phyloP scores from a whole-genome alignment of 441 rosid species.

The Macaranga tanarius region DNA sequence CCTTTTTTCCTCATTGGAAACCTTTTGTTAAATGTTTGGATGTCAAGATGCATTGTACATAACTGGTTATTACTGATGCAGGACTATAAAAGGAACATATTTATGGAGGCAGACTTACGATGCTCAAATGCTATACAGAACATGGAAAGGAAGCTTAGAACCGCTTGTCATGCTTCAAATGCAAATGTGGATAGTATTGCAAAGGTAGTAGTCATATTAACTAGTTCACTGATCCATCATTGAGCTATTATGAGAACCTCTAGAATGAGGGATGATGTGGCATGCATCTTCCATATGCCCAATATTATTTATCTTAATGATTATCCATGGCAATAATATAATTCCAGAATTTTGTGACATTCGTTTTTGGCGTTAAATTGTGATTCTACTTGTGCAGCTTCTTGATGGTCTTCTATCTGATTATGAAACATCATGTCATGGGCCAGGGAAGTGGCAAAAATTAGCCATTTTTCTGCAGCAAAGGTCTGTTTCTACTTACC shows the following conservation, averaged over 20 bases:
- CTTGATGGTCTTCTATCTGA: conserved; percentile 77
- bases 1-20: neutral
- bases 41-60: neutral
- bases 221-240: neutral
- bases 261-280: neutral
- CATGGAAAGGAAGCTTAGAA: conserved; percentile 92
- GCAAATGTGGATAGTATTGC: conserved; percentile 74
- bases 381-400: conserved; percentile 48
- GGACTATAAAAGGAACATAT: conserved; percentile 80
- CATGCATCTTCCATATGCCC: neutral
- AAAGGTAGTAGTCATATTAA: conserved; percentile 47
- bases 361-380: neutral
- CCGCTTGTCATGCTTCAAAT: conserved; percentile 90
- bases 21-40: neutral
- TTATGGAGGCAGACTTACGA: conserved; percentile 85
- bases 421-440: conserved; percentile 76
- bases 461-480: conserved; percentile 77
- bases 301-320: neutral
- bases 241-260: neutral
- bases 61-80: conserved; percentile 29
- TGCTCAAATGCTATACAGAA: conserved; percentile 72
- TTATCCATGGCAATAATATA: neutral
- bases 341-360: neutral
- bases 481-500: conserved; percentile 47
- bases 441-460: conserved; percentile 97